phyloP scores from a whole-genome alignment of 805 yeast genomes.

The Millerago galiae region DNA sequence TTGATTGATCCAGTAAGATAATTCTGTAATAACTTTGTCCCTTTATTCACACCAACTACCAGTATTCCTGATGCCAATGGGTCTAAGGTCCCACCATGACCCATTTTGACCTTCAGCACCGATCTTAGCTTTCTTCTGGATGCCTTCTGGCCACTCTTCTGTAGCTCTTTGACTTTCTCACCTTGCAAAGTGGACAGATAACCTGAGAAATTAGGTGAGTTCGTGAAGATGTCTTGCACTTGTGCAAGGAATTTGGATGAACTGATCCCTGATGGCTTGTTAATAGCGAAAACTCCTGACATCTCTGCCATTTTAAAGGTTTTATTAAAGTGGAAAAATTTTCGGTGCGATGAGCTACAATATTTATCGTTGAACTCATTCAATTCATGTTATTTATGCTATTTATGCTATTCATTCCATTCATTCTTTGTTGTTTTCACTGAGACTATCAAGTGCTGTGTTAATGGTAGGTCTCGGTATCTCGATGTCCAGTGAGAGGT shows the following conservation, averaged over 20 bases:
- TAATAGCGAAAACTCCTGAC: constrained; percentile 92
- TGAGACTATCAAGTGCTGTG: too few species aligned
- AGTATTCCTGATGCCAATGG: constrained; percentile 94
- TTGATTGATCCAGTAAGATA: constrained; percentile 73
- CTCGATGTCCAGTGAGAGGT: constrained; percentile 47
- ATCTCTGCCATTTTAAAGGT: constrained; percentile 31
- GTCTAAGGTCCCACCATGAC: constrained; percentile 97
- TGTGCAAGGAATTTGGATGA: constrained; percentile 69
- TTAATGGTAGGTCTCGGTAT: constrained; percentile 45
- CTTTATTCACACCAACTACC: constrained; percentile 87
- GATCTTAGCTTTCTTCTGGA: constrained; percentile 45
- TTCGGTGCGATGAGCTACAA: background rate
- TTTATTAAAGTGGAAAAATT: background rate
- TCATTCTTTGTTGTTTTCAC: too few species aligned
- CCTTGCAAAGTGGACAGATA: constrained; percentile 47
- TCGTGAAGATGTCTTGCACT: constrained; percentile 56
- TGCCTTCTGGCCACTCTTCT: constrained; percentile 33
- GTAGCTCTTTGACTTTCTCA: constrained; percentile 35
- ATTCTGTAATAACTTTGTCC: constrained; percentile 74
- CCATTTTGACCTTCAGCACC: constrained; percentile 69
- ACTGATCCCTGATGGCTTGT: constrained; percentile 81
- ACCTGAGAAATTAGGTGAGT: constrained; percentile 48
- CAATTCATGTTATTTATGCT: background rate
- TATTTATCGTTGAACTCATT: background rate
- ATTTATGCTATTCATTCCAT: background rate